phyloP scores from a whole-genome alignment of 768 basidiomycete species.

The Russula griseocarnosa region DNA sequence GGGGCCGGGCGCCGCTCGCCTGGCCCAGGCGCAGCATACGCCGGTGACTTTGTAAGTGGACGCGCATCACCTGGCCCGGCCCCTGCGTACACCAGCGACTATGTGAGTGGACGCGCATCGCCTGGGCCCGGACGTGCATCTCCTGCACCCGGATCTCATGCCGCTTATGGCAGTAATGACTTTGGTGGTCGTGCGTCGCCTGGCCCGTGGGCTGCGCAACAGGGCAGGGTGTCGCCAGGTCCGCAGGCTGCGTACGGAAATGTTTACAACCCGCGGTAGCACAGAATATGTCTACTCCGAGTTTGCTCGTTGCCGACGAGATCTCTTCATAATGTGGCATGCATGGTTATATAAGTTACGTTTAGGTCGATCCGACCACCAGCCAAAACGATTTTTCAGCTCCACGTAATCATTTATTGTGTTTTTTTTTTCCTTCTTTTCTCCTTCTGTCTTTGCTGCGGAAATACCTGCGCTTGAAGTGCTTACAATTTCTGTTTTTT shows the following conservation, averaged over 20 bases:
- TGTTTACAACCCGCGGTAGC: constrained; percentile 25
- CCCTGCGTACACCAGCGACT: constrained; percentile 20
- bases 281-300: neutral
- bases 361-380: neutral
- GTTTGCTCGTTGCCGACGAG: neutral
- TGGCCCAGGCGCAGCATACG: constrained; percentile 30
- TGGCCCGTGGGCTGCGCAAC: constrained; percentile 1
- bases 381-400: neutral
- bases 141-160: constrained; percentile 17
- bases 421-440: no score
- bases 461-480: constrained; percentile 10
- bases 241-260: constrained; percentile 45
- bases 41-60: constrained; percentile 9
- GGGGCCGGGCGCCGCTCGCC: constrained; percentile 32
- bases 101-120: constrained; percentile 18
- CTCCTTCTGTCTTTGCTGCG: neutral
- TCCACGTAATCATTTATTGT: no score
- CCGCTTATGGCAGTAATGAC: constrained; percentile 12
- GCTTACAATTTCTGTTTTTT: neutral
- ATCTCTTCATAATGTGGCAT: neutral
- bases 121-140: constrained; percentile 25
- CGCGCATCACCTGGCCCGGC: constrained; percentile 21
- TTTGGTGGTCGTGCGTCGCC: constrained; percentile 20
- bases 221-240: constrained; percentile 41
- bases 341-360: constrained; percentile 4